Base-by-base conservation (phyloP, 805 yeast species). In the Candida coquimbonensis region DNA sequence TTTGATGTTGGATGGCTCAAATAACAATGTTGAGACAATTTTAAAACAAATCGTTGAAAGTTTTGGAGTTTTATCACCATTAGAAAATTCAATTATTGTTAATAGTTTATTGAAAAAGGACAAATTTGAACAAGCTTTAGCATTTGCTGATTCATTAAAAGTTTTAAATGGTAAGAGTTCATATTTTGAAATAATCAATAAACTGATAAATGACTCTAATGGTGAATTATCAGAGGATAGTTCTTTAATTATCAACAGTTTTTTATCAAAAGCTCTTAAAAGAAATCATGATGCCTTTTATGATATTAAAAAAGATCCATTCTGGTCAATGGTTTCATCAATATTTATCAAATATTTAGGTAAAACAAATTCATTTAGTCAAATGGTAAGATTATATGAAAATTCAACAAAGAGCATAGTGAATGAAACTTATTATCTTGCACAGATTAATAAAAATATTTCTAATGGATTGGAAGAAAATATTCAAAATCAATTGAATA, bases 311-410 rank as follows among this genome's bases (percentile, higher is more conserved):
- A 39, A 40, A 9, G 45, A 44, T 12, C 38, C 46, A 7, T 56
- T 56, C 34, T 55, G 61, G 61, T 48, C 46, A 26, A 47, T 53
- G 52, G 21, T 56, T 5, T 43, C 53, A 2, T 50, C 59, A 13
- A 17, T 51, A 21, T 56, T 43, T 38, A 42, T 56, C 45, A 54
- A 54, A 29, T 47, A 51, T 41, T 25, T 51, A n/a, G 37, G 48
- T 47, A 43, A 49, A 44, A 24, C 31, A 36, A 29, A 29, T 9
- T 29, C 31, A 8, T 29, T 29, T 21, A 21, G 21, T 0, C 53
- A 56, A 5, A 42, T 55, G 9, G 17, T 32, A 21, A 17, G 21
- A 25, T 47, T 55, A 8, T 55, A 54, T 41, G 46, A 36, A 5
- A 40, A 51, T 8, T 51, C 57, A 13, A 44, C 45, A 3, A 49